Percentiles rank a stretch among this genome's conserved stretches.
These are phyloP conservation scores for Alternaria arborescens DNA, from an alignment of 2,329 filamentous ascomycete genomes.

Conservation along the genomic window DNA sequence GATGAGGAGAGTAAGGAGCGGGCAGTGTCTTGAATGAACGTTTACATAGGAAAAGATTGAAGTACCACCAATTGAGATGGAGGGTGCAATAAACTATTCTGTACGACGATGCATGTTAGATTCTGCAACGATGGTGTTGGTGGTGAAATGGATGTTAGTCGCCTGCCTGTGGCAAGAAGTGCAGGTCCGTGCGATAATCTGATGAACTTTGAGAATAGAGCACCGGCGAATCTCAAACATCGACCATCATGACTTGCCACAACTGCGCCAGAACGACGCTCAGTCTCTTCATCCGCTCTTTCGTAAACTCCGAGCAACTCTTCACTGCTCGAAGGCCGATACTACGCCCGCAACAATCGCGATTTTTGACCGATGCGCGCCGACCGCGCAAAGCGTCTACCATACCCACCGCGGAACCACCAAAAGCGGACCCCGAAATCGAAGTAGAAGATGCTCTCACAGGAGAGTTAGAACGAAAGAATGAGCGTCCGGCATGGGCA, in stretches of 20 bases:
- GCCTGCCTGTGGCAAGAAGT: not conserved
- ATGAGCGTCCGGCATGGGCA: constrained; percentile 68
- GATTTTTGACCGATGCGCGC: constrained; percentile 26
- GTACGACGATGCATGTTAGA: not conserved
- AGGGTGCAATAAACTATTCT: not conserved
- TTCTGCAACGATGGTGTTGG: not conserved
- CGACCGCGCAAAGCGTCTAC: constrained; percentile 4
- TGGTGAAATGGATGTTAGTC: constrained; percentile 1
- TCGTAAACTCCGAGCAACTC: constrained; percentile 11
- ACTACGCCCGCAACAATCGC: constrained; percentile 16
- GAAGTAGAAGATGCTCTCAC: constrained; percentile 25
- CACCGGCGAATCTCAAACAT: constrained; percentile 2
- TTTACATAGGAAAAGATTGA: not conserved
- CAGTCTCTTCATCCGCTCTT: constrained; percentile 31
- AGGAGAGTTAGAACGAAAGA: constrained; percentile 43
- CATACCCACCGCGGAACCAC: not conserved
- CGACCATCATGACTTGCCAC: constrained; percentile 40
- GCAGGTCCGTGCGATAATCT: constrained; percentile 26
- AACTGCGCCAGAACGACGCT: constrained; percentile 36
- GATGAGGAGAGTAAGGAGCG: not conserved
- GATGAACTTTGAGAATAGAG: constrained; percentile 13
- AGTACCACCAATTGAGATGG: not conserved
- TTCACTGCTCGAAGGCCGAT: constrained; percentile 13
- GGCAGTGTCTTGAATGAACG: not conserved
- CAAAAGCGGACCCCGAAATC: constrained; percentile 14